Percentiles rank a stretch among this genome's conserved stretches.
phyloP scores from a whole-genome alignment of 2,329 filamentous ascomycete species.

The Alternaria sp. region DNA sequence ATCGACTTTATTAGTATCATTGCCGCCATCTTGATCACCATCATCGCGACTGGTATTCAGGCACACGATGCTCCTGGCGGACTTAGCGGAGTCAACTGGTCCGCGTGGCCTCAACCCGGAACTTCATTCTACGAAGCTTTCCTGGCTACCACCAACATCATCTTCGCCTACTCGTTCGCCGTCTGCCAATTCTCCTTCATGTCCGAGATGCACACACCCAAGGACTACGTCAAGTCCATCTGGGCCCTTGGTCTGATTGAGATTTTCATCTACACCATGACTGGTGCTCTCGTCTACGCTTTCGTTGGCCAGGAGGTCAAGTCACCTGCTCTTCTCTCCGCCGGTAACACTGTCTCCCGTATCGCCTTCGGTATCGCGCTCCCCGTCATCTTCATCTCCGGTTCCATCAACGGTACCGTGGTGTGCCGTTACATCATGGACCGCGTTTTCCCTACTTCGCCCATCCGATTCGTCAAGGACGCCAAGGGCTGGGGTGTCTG shows the following conservation, averaged over 20 bases:
- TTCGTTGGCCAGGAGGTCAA: constrained; percentile 70
- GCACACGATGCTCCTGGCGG: constrained; percentile 44
- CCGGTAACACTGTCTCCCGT: constrained; percentile 66
- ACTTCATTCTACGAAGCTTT: constrained; percentile 73
- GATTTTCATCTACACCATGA: constrained; percentile 69
- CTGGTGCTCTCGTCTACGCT: constrained; percentile 73
- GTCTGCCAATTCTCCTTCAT: constrained; percentile 76
- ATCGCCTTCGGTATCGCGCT: constrained; percentile 75
- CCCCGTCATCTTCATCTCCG: constrained; percentile 76
- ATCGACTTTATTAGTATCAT: constrained; percentile 71
- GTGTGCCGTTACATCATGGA: constrained; percentile 71
- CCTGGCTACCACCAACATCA: constrained; percentile 45
- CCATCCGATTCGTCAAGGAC: constrained; percentile 50
- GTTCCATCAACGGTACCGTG: constrained; percentile 74
- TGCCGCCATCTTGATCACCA: constrained; percentile 71
- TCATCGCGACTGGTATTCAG: constrained; percentile 68
- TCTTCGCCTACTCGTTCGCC: constrained; percentile 59
- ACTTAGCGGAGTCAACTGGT: constrained; percentile 39
- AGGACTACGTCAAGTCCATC: constrained; percentile 66
- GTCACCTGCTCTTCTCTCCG: constrained; percentile 71
- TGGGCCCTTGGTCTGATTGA: constrained; percentile 67
- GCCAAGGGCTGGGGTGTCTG: constrained; percentile 60
- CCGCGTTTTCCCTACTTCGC: constrained; percentile 67
- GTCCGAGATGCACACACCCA: constrained; percentile 70
- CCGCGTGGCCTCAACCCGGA: constrained; percentile 41